A percentile compares a stretch with the other conserved stretches of the same genome.
Evolutionary conservation across 768 basidiomycete species (phyloP).

Genomic region (Suillus luteus): DNA sequence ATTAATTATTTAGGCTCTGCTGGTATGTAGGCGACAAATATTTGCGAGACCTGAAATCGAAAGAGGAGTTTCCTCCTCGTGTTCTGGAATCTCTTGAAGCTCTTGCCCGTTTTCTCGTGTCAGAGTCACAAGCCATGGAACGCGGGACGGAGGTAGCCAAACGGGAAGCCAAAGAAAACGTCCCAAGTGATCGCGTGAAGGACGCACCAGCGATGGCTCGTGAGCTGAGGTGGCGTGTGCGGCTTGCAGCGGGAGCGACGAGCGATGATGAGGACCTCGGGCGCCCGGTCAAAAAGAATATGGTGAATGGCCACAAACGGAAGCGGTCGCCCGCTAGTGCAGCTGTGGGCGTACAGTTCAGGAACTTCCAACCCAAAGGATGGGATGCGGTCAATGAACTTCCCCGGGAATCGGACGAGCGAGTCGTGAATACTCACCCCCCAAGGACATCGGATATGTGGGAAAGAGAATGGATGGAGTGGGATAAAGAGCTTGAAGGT

Average conservation of each 20-base stretch:
- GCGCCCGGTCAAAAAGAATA: slow-evolving; percentile 25
- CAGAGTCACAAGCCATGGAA: slow-evolving; percentile 74
- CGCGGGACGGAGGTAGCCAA: slow-evolving; percentile 67
- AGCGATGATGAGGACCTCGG: slow-evolving; percentile 68
- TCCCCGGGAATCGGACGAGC: slow-evolving; percentile 43
- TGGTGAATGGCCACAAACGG: slow-evolving; percentile 40
- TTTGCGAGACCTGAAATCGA: slow-evolving; percentile 66
- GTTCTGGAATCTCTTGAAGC: slow-evolving; percentile 70
- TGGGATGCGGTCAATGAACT: slow-evolving; percentile 61
- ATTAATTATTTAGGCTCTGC: slow-evolving; percentile 57
- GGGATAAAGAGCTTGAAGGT: slow-evolving; percentile 26
- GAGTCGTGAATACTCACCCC: slow-evolving; percentile 39
- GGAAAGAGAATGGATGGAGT: slow-evolving; percentile 47
- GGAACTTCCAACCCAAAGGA: slow-evolving; percentile 64
- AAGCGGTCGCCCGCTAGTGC: slow-evolving; percentile 34
- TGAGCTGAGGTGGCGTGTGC: slow-evolving; percentile 84
- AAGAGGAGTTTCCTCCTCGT: slow-evolving; percentile 53
- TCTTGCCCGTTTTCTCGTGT: slow-evolving; percentile 78
- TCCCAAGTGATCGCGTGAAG: slow-evolving; percentile 79
- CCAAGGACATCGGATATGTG: slow-evolving; percentile 44
- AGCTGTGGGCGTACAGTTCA: slow-evolving; percentile 43
- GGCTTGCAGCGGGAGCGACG: slow-evolving; percentile 55
- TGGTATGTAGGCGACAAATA: slow-evolving; percentile 91
- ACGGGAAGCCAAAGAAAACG: slow-evolving; percentile 78
- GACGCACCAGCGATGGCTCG: slow-evolving; percentile 80